Base-by-base conservation (phyloP, 2,329 filamentous ascomycete genomes). In the Aspergillus texensis region DNA sequence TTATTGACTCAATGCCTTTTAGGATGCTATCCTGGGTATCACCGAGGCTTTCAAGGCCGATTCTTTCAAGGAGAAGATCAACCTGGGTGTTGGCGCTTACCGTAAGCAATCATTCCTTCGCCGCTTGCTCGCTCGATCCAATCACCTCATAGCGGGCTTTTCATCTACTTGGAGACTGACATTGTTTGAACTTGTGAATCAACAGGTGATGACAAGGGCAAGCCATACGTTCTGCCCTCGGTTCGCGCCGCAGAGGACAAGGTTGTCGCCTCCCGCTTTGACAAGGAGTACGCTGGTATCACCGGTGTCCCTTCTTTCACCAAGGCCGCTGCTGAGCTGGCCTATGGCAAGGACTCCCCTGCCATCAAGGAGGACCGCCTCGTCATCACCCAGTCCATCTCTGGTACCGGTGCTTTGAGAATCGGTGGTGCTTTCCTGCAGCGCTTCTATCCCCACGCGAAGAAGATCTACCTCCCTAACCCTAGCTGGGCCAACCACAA, bases 31-130 rank as follows among this genome's bases (percentile, higher is more conserved):
- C 70, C 76, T 83, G 65, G 82, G 82, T 75, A 82, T 99, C 83
- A 98, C 95, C 68, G 95, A 99, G 84, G 95, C 95, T 66, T 99
- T 95, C 91, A 99, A 98, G 87, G 94, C 94, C 81, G 95, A 99
- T 80, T 87, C 85, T 75, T 94, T 96, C 81, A 84, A 88, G 68
- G 89, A 97, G 85, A 99, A 98, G 89, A 98, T 99, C 86, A 98
- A 98, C 85, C 85, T 99, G 66, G 95, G 94, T 83, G 95, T 98
- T 71, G 95, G 95, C 76, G 95, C 95, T 77, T 99, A 99, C 88
- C 93, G 95, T 83, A 77, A 72, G 79, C 50, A 65, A 21, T 36
- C 10, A 36, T 45, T 67, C 10, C 36, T 58, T 48, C 30, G 21
- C 8, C 21, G 60, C 32, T 19, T 36, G 10, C 39, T 41, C 2